A percentile compares a stretch with the other conserved stretches of the same genome.
Conservation (phyloP, 495 filamentous ascomycete genomes). For the Penicillium coffeae region DNA sequence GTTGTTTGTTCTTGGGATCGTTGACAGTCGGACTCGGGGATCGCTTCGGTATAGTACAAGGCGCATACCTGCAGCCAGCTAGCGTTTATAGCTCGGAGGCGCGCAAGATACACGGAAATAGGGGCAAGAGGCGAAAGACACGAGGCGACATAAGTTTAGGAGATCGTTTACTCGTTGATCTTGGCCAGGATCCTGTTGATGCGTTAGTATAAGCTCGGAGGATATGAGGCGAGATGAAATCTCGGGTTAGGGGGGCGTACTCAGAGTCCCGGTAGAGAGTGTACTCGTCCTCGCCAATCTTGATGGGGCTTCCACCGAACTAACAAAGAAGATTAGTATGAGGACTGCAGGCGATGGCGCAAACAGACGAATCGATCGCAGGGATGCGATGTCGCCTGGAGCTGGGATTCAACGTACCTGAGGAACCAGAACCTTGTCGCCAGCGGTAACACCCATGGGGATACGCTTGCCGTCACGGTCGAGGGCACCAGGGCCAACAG, state of each 20-base stretch:
- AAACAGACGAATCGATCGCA: no score
- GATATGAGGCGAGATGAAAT: not conserved
- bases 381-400: not conserved
- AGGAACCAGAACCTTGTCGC: slow-evolving; percentile 95
- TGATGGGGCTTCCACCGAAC: slow-evolving; percentile 94
- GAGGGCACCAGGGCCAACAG: slow-evolving; percentile 83
- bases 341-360: not conserved
- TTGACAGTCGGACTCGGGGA: slow-evolving; percentile 32
- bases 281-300: slow-evolving; percentile 96
- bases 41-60: slow-evolving; percentile 41
- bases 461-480: slow-evolving; percentile 86
- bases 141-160: slow-evolving; percentile 9
- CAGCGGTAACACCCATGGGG: slow-evolving; percentile 70
- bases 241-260: slow-evolving; percentile 51
- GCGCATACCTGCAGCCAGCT: slow-evolving; percentile 4
- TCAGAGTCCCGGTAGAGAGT: slow-evolving; percentile 94
- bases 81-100: slow-evolving; percentile 17
- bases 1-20: slow-evolving; percentile 21
- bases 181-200: slow-evolving; percentile 69
- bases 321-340: slow-evolving; percentile 37
- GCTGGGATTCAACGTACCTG: slow-evolving; percentile 63
- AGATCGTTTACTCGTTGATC: slow-evolving; percentile 70
- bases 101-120: slow-evolving; percentile 1
- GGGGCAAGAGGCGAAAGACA: slow-evolving; percentile 17
- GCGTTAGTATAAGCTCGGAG: slow-evolving; percentile 20